A percentile compares a stretch with the other conserved stretches of the same genome.
Evolutionary conservation across 2,329 filamentous ascomycete species (phyloP).

Genomic region (Pyrenophora seminiperda): DNA sequence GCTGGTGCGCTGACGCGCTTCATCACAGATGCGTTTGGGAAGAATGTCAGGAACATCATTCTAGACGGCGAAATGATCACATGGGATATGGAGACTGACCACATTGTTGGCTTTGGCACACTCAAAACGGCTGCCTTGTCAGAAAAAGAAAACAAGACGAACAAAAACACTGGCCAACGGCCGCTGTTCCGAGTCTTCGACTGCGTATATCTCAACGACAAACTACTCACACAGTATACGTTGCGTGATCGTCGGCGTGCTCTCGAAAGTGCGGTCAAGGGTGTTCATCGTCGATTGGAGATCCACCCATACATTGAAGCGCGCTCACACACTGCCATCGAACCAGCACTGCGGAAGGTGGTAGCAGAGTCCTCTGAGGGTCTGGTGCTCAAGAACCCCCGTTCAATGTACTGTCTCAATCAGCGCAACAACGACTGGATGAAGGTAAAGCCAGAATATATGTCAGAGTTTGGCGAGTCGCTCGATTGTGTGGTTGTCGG

Average conservation of each 20-base stretch:
- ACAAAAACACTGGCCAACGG: constrained; percentile 63
- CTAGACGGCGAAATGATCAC: constrained; percentile 99
- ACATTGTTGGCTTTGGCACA: constrained; percentile 86
- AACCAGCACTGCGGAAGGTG: constrained; percentile 77
- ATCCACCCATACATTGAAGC: constrained; percentile 75
- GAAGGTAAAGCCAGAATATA: constrained; percentile 98
- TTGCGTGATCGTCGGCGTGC: constrained; percentile 79
- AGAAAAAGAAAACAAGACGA: constrained; percentile 74
- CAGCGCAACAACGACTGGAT: constrained; percentile 95
- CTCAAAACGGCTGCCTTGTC: constrained; percentile 87
- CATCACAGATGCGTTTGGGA: constrained; percentile 75
- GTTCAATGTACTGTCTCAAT: constrained; percentile 83
- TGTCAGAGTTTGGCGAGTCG: constrained; percentile 93
- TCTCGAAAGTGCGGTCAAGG: constrained; percentile 70
- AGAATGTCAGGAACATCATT: constrained; percentile 82
- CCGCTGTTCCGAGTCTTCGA: constrained; percentile 89
- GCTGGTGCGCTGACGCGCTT: constrained; percentile 80
- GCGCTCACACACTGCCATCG: constrained; percentile 72
- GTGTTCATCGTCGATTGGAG: constrained; percentile 78
- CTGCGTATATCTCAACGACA: constrained; percentile 84
- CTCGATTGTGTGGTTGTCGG: constrained; percentile 89
- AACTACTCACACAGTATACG: constrained; percentile 78
- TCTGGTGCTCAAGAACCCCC: constrained; percentile 89
- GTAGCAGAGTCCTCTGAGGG: constrained; percentile 88
- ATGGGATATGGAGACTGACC: constrained; percentile 86